These are phyloP conservation scores for Rhizopogon vulgaris DNA, from an alignment of 768 basidiomycete species.

Conservation along the genomic window DNA sequence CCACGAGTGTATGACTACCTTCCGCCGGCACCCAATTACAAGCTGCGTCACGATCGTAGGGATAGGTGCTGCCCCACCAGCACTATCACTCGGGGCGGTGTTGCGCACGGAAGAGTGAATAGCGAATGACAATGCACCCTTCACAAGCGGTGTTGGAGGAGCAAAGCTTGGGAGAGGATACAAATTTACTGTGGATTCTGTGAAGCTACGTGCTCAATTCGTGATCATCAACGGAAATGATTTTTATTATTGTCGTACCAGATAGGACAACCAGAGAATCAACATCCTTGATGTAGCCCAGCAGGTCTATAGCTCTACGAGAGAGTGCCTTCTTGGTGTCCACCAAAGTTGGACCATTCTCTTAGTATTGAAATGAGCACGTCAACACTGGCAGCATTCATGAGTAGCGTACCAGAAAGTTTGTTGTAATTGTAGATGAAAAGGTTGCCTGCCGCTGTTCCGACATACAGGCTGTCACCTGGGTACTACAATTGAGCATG, in stretches of 20 bases:
- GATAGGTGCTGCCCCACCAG: conserved; percentile 36
- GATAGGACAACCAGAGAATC: conserved; percentile 81
- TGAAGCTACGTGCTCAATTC: neutral
- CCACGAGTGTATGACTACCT: conserved; percentile 82
- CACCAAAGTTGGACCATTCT: conserved; percentile 29
- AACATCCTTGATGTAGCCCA: conserved; percentile 81
- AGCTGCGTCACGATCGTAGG: conserved; percentile 71
- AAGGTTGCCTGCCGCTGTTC: conserved; percentile 51
- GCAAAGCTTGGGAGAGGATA: conserved; percentile 70
- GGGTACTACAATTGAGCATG: neutral
- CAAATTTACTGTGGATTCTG: conserved; percentile 71
- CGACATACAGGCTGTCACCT: conserved; percentile 60
- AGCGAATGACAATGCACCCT: conserved; percentile 79
- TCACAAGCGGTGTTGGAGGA: conserved; percentile 69
- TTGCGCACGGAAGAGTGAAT: conserved; percentile 58
- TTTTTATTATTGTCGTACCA: conserved; percentile 38
- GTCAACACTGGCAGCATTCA: neutral
- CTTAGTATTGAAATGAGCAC: neutral
- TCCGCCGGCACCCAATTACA: conserved; percentile 80
- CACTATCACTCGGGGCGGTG: conserved; percentile 19
- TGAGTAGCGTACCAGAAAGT: conserved; percentile 26
- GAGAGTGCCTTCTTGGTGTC: conserved; percentile 65
- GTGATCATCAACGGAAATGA: neutral
- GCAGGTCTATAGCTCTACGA: conserved; percentile 75
- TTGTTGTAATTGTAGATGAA: conserved; percentile 44